A percentile compares a stretch with the other conserved stretches of the same genome.
Conservation (phyloP, 73 alveolate species). For the Uronychia binucleata region DNA sequence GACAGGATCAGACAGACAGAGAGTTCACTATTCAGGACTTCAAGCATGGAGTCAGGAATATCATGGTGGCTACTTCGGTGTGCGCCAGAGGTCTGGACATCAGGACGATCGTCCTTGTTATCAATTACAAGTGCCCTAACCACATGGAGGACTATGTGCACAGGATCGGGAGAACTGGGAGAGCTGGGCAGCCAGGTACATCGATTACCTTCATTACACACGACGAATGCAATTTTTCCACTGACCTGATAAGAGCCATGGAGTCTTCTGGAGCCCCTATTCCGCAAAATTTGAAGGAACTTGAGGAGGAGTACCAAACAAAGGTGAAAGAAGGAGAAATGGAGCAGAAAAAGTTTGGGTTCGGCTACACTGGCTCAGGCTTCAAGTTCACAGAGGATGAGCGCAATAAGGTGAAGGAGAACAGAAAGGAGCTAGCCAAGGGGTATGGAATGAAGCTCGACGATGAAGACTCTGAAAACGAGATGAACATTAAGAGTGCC, state of each 20-base stretch:
- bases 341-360: conserved; percentile 81
- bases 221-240: conserved; percentile 90
- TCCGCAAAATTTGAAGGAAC: conserved; percentile 89
- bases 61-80: conserved; percentile 96
- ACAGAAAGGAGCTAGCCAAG: conserved; percentile 78
- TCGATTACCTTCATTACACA: conserved; percentile 96
- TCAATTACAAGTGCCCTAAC: conserved; percentile 97
- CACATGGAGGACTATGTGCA: conserved; percentile 99
- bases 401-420: conserved; percentile 80
- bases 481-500: conserved; percentile 64
- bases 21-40: conserved; percentile 89
- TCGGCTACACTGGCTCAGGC: conserved; percentile 95
- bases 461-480: conserved; percentile 83
- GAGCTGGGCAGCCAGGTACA: conserved; percentile 98
- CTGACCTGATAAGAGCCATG: conserved; percentile 92
- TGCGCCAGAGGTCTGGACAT: conserved; percentile 98
- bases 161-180: conserved; percentile 99
- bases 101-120: conserved; percentile 86
- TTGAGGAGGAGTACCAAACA: conserved; percentile 81
- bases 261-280: conserved; percentile 89
- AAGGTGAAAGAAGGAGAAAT: conserved; percentile 96
- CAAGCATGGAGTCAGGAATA: conserved; percentile 89
- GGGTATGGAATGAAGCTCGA: conserved; percentile 81
- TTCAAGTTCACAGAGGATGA: conserved; percentile 92
- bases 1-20: conserved; percentile 97